Evolutionary conservation across 192 early-diverging fungal genomes (phyloP), one percentile per base, ranked within the genome.

Genomic region (Mortierella hygrophila): DNA sequence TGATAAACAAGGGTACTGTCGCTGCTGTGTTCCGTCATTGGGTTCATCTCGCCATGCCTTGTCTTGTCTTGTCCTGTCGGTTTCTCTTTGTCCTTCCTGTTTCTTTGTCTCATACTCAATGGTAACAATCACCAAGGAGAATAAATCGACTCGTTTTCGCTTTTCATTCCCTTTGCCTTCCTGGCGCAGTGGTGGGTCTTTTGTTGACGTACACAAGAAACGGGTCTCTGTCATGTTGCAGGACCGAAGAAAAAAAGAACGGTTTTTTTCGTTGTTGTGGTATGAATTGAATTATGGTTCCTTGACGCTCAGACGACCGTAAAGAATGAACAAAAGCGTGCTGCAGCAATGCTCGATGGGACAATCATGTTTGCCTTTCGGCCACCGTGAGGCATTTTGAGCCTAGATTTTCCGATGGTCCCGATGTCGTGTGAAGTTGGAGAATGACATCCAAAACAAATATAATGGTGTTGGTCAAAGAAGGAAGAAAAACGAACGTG

Each of bases 351-450:
- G 60, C 60, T 32, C 23, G 8, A 65, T 3, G 23, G 23, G 13
- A 23, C 7, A 26, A 65, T 26, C 60, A 32, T 15, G 26, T 32
- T 65, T 65, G 60, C 60, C 60, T 29, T 65, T 65, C 13, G 60
- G 60, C 60, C 60, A 65, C 60, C 60, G 29, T 65, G 29, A 65
- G 60, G 60, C n/a, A 65, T 65, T 15, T 65, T 65, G 60, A 65
- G 60, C 60, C n/a, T 65, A 32, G 60, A 32, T 32, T 65, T 65
- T 32, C 60, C 55, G 55, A 57, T 57, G 55, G 55, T 65, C 60
- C 60, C 60, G 60, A 65, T 65, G 35, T 65, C 60, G 60, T 65
- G 60, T 65, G 60, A 65, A 65, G 29, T 57, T 7, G 18, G 0
- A 55, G n/a, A 8, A 3, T 3, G 38, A 40, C 6, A 57, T 4